phyloP scores from a whole-genome alignment of 1,284 basidiomycete species.

The Sporisorium sorghi region DNA sequence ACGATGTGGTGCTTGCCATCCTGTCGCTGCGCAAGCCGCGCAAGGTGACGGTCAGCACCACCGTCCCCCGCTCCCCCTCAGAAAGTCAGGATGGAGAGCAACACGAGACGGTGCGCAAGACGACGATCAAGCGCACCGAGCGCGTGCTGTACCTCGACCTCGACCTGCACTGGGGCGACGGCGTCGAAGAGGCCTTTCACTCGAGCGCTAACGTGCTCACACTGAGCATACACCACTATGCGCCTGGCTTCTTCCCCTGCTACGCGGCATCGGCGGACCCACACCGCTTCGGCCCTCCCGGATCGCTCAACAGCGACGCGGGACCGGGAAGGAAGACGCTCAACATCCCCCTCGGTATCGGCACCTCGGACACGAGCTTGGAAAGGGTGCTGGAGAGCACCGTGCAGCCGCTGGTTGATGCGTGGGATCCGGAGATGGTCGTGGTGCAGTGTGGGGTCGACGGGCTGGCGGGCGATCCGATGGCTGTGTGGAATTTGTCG shows the following conservation, averaged over 20 bases:
- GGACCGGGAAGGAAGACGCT: slow-evolving; percentile 26
- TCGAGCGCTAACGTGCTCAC: slow-evolving; percentile 73
- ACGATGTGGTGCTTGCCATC: slow-evolving; percentile 82
- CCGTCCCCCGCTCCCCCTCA: neutral
- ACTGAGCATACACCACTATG: slow-evolving; percentile 83
- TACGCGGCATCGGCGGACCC: slow-evolving; percentile 35
- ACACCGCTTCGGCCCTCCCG: slow-evolving; percentile 28
- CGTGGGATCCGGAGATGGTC: slow-evolving; percentile 81
- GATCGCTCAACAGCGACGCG: slow-evolving; percentile 29
- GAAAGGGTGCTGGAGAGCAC: slow-evolving; percentile 24
- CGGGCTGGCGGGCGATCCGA: slow-evolving; percentile 83
- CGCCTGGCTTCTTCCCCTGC: slow-evolving; percentile 84
- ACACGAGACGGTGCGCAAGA: slow-evolving; percentile 25
- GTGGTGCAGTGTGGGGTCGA: slow-evolving; percentile 89
- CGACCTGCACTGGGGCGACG: slow-evolving; percentile 91
- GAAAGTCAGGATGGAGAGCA: neutral
- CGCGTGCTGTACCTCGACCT: slow-evolving; percentile 80
- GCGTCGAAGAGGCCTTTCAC: slow-evolving; percentile 73
- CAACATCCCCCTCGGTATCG: slow-evolving; percentile 44
- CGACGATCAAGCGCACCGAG: slow-evolving; percentile 40
- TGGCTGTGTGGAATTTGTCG: slow-evolving; percentile 78
- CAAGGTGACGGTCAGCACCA: slow-evolving; percentile 18
- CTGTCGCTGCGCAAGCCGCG: slow-evolving; percentile 34
- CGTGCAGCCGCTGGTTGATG: slow-evolving; percentile 74
- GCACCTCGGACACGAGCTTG: slow-evolving; percentile 28